A percentile compares a stretch with the other conserved stretches of the same genome.
Evolutionary conservation across 2,329 filamentous ascomycete species (phyloP).

Genomic region (Phyllosticta capitalensis): DNA sequence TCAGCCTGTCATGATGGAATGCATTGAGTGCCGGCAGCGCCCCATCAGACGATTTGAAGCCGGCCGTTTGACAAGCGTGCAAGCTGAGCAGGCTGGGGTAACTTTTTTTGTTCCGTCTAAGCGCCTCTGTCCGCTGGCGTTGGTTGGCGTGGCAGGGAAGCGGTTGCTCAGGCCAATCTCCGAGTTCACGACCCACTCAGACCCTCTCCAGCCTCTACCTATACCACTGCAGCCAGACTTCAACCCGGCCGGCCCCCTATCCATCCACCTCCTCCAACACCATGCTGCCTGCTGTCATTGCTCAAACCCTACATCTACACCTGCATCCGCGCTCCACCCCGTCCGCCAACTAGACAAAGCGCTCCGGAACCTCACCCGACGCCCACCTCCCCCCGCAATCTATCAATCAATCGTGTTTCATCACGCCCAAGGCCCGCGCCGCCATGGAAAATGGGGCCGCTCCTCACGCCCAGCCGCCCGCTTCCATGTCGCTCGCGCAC

Average conservation of each 20-base stretch:
- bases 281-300: slow-evolving; percentile 3
- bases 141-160: neutral
- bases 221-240: slow-evolving; percentile 1
- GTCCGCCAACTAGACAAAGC: neutral
- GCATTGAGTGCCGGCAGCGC: neutral
- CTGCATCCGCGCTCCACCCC: neutral
- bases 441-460: slow-evolving; percentile 9
- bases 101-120: neutral
- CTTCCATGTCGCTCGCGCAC: neutral
- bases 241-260: slow-evolving; percentile 4
- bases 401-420: slow-evolving; percentile 10
- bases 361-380: slow-evolving; percentile 1
- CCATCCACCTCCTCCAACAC: slow-evolving; percentile 1
- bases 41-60: neutral
- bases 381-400: slow-evolving; percentile 6
- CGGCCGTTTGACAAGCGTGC: neutral
- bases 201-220: slow-evolving; percentile 1
- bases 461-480: slow-evolving; percentile 2
- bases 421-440: neutral
- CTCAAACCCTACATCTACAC: neutral
- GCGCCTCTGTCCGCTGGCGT: neutral
- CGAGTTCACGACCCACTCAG: slow-evolving; percentile 9
- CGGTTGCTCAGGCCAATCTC: slow-evolving; percentile 9
- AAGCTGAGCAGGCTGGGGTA: neutral
- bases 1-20: neutral